Conservation (phyloP, 352 stramenopile species). For the Globisporangium sylvaticum region DNA sequence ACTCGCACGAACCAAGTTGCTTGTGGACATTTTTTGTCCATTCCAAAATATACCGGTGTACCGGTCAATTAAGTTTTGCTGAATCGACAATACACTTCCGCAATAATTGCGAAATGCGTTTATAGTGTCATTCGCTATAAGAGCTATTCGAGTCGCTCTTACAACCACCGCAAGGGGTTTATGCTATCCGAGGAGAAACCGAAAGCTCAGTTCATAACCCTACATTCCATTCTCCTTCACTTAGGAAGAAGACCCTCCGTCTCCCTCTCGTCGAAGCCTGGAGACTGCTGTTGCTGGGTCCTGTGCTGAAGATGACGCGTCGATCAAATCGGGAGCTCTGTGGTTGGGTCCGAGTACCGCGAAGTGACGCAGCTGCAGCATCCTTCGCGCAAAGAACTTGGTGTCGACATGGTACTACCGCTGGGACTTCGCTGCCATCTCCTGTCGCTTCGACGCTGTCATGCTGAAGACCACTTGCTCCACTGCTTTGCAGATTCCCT, state of each 20-base stretch:
- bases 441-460: slow-evolving; percentile 21
- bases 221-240: too few relatives aligned
- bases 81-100: too few relatives aligned
- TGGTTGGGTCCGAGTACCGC: not conserved
- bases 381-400: slow-evolving; percentile 39
- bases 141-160: too few relatives aligned
- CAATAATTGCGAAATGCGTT: too few relatives aligned
- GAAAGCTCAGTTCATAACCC: too few relatives aligned
- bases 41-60: too few relatives aligned
- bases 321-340: not conserved
- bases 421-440: slow-evolving; percentile 23
- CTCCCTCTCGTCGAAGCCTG: not conserved
- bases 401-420: slow-evolving; percentile 48
- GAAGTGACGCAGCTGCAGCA: slow-evolving; percentile 22
- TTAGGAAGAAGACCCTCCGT: not conserved
- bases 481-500: slow-evolving; percentile 35
- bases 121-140: too few relatives aligned
- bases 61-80: too few relatives aligned
- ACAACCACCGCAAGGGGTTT: too few relatives aligned
- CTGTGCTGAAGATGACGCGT: not conserved
- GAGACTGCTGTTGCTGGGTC: not conserved
- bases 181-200: too few relatives aligned
- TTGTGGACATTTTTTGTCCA: too few relatives aligned
- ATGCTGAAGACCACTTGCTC: slow-evolving; percentile 27
- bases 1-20: too few relatives aligned